These are phyloP conservation scores for Sordariomycetes sp. DNA, from an alignment of 2,329 filamentous ascomycete genomes.

Conservation along the genomic window DNA sequence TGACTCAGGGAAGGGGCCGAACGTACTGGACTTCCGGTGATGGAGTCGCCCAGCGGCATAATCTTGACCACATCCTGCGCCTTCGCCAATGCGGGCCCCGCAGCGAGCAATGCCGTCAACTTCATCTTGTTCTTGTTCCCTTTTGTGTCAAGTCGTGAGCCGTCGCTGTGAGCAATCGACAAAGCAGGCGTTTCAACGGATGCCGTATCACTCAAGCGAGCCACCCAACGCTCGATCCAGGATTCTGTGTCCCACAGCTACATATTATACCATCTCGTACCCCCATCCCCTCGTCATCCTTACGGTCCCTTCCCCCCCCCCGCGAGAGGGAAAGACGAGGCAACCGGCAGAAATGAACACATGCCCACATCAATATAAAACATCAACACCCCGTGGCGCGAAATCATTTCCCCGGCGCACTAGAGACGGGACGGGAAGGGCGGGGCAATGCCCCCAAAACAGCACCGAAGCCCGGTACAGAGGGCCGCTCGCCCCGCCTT, in stretches of 20 bases:
- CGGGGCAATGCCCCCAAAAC: too few relatives aligned
- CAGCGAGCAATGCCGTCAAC: background rate
- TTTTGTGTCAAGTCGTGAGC: background rate
- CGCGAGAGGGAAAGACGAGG: too few relatives aligned
- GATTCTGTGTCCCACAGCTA: too few relatives aligned
- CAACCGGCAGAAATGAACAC: background rate
- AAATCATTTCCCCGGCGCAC: background rate
- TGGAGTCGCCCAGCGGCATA: constrained; percentile 22
- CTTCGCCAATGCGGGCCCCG: background rate
- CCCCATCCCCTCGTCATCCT: too few relatives aligned
- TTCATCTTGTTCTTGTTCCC: background rate
- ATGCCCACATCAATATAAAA: background rate
- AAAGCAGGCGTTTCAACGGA: background rate
- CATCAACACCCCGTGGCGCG: background rate
- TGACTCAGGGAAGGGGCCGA: background rate
- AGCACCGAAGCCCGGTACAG: background rate
- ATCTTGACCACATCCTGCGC: constrained; percentile 3
- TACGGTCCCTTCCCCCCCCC: too few relatives aligned
- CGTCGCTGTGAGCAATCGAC: background rate
- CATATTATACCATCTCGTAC: too few relatives aligned
- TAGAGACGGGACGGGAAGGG: background rate
- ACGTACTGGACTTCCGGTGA: constrained; percentile 24
- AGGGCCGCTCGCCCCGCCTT: too few relatives aligned
- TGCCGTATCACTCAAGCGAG: too few relatives aligned
- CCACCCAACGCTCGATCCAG: too few relatives aligned